phyloP scores from a whole-genome alignment of 768 basidiomycete species.

The Psilocybe cyanescens region DNA sequence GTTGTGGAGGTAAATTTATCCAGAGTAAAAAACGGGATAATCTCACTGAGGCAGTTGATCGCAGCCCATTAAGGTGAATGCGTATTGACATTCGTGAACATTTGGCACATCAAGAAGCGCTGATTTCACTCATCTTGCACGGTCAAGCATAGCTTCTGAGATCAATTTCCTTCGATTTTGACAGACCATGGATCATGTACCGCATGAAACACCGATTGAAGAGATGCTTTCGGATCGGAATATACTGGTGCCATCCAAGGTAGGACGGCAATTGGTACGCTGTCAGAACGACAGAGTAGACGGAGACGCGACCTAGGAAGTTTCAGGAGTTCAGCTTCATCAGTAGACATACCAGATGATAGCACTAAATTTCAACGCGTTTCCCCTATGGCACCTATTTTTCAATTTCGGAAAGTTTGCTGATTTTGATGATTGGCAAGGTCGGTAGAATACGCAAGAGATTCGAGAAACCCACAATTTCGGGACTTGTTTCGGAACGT shows the following conservation, averaged over 20 bases:
- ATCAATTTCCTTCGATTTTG: constrained; percentile 2
- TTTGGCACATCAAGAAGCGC: not conserved
- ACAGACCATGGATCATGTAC: not conserved
- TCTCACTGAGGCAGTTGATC: not conserved
- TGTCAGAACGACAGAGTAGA: not conserved
- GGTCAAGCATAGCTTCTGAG: not conserved
- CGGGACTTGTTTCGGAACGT: not conserved
- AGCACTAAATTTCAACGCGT: not conserved
- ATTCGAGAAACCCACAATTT: not conserved
- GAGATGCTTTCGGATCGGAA: not conserved
- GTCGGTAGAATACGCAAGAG: not conserved
- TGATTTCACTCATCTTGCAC: not conserved
- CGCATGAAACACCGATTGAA: constrained; percentile 1
- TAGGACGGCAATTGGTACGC: not conserved
- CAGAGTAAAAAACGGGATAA: not conserved
- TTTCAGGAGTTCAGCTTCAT: not conserved
- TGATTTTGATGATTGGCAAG: not conserved
- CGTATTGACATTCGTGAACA: not conserved
- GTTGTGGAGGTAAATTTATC: not conserved
- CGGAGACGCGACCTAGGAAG: not conserved
- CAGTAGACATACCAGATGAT: not conserved
- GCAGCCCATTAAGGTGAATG: no score
- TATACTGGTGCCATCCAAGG: not conserved
- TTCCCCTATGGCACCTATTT: not conserved
- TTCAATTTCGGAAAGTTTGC: not conserved